Percentiles rank a stretch among this genome's conserved stretches.
phyloP scores from a whole-genome alignment of 192 early-diverging fungal species.

The Coemansia erecta region DNA sequence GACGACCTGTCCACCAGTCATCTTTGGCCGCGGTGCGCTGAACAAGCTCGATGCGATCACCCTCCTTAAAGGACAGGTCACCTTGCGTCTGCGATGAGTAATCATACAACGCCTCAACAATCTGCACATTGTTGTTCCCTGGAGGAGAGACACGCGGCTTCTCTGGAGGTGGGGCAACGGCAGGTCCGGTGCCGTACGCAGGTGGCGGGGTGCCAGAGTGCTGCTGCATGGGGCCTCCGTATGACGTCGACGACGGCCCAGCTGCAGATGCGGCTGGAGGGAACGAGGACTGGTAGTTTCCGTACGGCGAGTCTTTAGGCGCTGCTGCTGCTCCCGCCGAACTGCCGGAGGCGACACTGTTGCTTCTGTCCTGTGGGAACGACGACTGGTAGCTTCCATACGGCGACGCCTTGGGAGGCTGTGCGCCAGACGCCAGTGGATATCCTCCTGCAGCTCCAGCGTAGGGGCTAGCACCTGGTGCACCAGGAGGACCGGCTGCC shows the following conservation, averaged over 20 bases:
- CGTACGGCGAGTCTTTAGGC: slow-evolving; percentile 12
- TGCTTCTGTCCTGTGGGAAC: neutral
- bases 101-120: slow-evolving; percentile 74
- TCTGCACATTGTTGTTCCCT: slow-evolving; percentile 45
- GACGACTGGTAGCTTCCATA: slow-evolving; percentile 23
- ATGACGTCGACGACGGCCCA: slow-evolving; percentile 1
- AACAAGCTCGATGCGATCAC: slow-evolving; percentile 69
- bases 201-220: slow-evolving; percentile 6
- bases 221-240: slow-evolving; percentile 1
- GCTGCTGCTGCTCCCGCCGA: neutral
- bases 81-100: slow-evolving; percentile 70
- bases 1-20: slow-evolving; percentile 83
- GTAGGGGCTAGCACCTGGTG: too few species aligned
- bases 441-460: too few species aligned
- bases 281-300: slow-evolving; percentile 19
- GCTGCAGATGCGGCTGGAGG: slow-evolving; percentile 10
- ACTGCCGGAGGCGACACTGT: neutral
- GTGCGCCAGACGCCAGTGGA: too few species aligned
- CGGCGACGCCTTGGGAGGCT: slow-evolving; percentile 4
- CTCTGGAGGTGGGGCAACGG: slow-evolving; percentile 22
- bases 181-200: slow-evolving; percentile 9
- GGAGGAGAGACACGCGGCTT: slow-evolving; percentile 6
- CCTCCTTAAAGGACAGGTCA: slow-evolving; percentile 69
- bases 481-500: too few species aligned
- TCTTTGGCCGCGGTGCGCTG: slow-evolving; percentile 58